Base-by-base conservation (phyloP, 148 eudicot species). In the Dysphania ambrosioides region DNA sequence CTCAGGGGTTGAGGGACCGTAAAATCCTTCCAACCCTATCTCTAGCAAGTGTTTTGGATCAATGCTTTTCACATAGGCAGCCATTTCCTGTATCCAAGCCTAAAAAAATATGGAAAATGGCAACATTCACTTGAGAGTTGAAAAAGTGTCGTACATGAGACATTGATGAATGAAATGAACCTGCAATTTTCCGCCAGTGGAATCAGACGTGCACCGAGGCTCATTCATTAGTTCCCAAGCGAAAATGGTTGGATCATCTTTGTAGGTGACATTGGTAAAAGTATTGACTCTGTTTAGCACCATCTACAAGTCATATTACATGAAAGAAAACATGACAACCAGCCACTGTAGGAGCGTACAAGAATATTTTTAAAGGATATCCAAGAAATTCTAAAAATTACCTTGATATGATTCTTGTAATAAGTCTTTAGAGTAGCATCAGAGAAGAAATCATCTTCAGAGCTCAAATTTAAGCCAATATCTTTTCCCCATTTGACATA, bases 41-140 rank as follows among this genome's bases (percentile, higher is more conserved):
- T 87, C 92, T 67, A 92, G 86, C 73, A 92, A 66, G 75, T 92
- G 97, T 65, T 87, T 88, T 4, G 95, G 87, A 75, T 92, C 97
- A 61, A 92, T 85, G 78, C 88, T 87, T 70, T 90, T 90, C 85
- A 88, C 88, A 77, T 86, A 86, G 29, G 83, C 86, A 27, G 93
- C 93, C 97, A 92, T 90, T 86, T 92, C 97, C 80, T 88, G 87
- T 82, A 92, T 88, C 97, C 97, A 92, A 35, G 72, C 88, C 97
- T 92, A 72, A 63, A 32, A 71, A 41, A 35, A 82, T 49, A 79
- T 3, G 30, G 41, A 59, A 40, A 30, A 57, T 63, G 49, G 51
- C 18, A 62, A 40, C 27, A 7, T 34, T 68, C 5, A 42, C 11
- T 59, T 15, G 65, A 7, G 27, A 51, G 32, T 11, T 41, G 70